A percentile compares a stretch with the other conserved stretches of the same genome.
Evolutionary conservation across 306 rosid species (phyloP).

Genomic region (Clitoria ternatea): DNA sequence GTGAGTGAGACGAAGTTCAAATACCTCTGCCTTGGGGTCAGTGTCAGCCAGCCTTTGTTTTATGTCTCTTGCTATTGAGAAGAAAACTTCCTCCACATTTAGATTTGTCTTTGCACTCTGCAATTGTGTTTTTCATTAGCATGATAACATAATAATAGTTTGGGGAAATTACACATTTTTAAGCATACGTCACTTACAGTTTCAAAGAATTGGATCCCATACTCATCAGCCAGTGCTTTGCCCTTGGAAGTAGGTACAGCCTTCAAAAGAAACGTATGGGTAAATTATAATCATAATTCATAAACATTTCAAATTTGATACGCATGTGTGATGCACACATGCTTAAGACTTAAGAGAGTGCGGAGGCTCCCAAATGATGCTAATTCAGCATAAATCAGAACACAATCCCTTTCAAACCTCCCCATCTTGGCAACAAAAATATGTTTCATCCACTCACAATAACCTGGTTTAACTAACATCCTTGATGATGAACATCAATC

Average conservation of each 20-base stretch:
- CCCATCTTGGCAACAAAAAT: neutral
- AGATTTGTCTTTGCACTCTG: constrained; percentile 97
- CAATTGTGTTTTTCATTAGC: constrained; percentile 30
- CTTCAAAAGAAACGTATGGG: constrained; percentile 30
- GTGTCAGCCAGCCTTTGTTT: constrained; percentile 88
- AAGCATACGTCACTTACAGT: constrained; percentile 61
- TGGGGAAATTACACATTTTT: constrained; percentile 10
- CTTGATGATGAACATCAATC: constrained; percentile 9
- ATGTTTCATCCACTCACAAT: neutral
- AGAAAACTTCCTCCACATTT: constrained; percentile 94
- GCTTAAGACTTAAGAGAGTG: no score
- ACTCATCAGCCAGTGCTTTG: constrained; percentile 96
- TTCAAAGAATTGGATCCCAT: constrained; percentile 94
- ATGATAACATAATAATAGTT: neutral
- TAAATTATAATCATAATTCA: neutral
- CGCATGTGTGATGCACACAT: neutral
- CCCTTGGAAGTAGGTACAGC: constrained; percentile 96
- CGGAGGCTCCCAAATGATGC: neutral
- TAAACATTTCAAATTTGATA: constrained; percentile 6
- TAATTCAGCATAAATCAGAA: constrained; percentile 17
- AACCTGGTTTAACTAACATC: constrained; percentile 7
- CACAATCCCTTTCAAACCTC: neutral
- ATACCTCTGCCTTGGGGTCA: constrained; percentile 78
- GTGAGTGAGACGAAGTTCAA: neutral
- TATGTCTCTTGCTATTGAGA: constrained; percentile 85